These are phyloP conservation scores for Penicillium decumbens DNA, from an alignment of 2,329 filamentous ascomycete genomes.

Conservation along the genomic window DNA sequence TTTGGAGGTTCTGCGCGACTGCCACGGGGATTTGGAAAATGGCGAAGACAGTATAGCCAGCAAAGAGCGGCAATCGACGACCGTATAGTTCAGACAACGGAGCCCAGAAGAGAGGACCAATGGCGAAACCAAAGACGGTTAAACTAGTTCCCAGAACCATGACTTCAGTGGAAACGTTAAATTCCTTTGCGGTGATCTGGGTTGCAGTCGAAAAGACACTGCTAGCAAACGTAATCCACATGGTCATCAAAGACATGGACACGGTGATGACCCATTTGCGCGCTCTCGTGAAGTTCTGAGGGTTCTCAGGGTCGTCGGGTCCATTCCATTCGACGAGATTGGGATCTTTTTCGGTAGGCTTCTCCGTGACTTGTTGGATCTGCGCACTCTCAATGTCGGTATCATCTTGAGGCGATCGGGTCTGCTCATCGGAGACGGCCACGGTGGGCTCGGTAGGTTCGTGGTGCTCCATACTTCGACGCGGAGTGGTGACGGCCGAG, in stretches of 20 bases:
- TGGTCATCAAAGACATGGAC: constrained; percentile 41
- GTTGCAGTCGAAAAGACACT: constrained; percentile 47
- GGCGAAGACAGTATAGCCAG: constrained; percentile 45
- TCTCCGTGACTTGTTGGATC: constrained; percentile 5
- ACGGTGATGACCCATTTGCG: constrained; percentile 44
- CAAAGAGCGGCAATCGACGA: constrained; percentile 45
- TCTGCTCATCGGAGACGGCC: constrained; percentile 5
- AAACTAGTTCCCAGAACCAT: constrained; percentile 49
- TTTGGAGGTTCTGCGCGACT: constrained; percentile 49
- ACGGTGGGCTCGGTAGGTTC: not conserved
- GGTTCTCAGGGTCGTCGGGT: constrained; percentile 28
- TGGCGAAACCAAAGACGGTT: constrained; percentile 45
- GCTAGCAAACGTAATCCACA: constrained; percentile 48
- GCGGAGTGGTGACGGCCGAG: constrained; percentile 16
- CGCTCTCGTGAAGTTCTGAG: constrained; percentile 23
- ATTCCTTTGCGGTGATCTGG: constrained; percentile 39
- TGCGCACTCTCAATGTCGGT: constrained; percentile 16
- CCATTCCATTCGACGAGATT: constrained; percentile 32
- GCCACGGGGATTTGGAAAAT: constrained; percentile 54
- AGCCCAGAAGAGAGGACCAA: constrained; percentile 41
- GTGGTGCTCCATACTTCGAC: constrained; percentile 17
- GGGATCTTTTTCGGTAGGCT: constrained; percentile 21
- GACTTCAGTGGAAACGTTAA: constrained; percentile 46
- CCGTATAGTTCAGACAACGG: constrained; percentile 48
- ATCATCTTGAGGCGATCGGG: constrained; percentile 3